Evolutionary conservation across 2,329 filamentous ascomycete genomes (phyloP), one percentile per base, ranked within the genome.

Genomic region (Ceratocystis cacaofunesta): DNA sequence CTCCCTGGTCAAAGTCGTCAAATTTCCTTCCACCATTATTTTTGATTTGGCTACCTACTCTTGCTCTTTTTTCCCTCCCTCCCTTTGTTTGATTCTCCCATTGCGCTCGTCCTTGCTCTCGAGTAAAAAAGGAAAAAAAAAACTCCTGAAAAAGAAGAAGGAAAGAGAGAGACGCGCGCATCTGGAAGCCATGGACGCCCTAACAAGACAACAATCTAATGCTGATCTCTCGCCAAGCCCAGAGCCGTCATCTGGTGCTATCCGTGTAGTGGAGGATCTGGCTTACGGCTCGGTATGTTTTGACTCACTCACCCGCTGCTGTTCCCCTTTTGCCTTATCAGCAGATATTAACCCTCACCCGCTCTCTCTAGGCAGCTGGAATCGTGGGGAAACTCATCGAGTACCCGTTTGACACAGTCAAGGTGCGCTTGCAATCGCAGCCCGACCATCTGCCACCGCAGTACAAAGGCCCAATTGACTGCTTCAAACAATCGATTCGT

Each of bases 371-470:
- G 88, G 75, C 83, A 67, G 92, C 92, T 65, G 94, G 94, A 68
- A 84, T 95, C 67, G 86, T 90, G 44, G 92, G 92, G 68, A 99
- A 97, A 78, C 90, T 92, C 74, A 92, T 99, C 73, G 94, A 99
- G 75, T 99, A 96, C 74, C 94, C 94, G 28, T 99, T 99, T 76
- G 94, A 99, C 76, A 99, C 94, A 0, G 87, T 99, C 75, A 99
- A 99, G 77, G 94, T 99, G 68, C 89, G 94, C 50, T 83, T 99
- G 10, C 94, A 99, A 75, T 94, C 92, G n/a, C 92, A 97, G 75
- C 89, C 91, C 43, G 88, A 92, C 74, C 84, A 87, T 71, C 80
- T 90, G 1, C 91, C 90, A 17, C 82, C 92, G 22, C 86, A 83
- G 68, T 97, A 96, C 75, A 85, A 78, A 5, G 94, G 94, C 0